Base-by-base conservation (phyloP, 1,284 basidiomycete species). In the Coniferiporia sulphurascens region DNA sequence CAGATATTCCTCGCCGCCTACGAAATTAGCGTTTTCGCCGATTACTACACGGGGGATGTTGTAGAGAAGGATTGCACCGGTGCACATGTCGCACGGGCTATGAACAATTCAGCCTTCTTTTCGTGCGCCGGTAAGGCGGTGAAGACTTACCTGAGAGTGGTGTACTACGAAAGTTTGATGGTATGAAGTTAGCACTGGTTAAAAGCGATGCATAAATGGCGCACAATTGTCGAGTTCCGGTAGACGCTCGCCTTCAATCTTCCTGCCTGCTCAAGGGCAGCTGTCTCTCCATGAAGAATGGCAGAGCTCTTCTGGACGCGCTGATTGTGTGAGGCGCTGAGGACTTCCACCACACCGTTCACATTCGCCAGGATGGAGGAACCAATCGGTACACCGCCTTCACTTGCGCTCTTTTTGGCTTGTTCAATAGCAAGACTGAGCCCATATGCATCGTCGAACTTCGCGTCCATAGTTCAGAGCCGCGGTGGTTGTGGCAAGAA, bases 1-100 rank as follows among this genome's bases (percentile, higher is more conserved):
- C 17, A 86, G 72, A 13, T 83, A 67, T 6, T 78, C 77, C 62
- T 85, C 83, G 0, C 73, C 76, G 8, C 81, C 81, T 2, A 73
- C 62, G 64, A 76, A 82, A 55, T 73, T 85, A 10, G 56, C 38
- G 62, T 83, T 82, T 66, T 85, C 84, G 6, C 82, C 83, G 49
- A 86, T 79, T 13, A 87, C 83, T 7, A 85, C 78, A 9, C 83
- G 76, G 4, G 79, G 81, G 32, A 85, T 83, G 55, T 77, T 78
- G 70, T 84, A 85, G 3, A 85, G 72, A 21, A 84, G 63, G 41
- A 83, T 80, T 1, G 84, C 80, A 10, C 83, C 84, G 1, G 81
- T 77, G 64, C 85, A 86, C 84, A 85, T 85, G 60, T 71, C 77
- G 62, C 85, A 85, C 1, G 84, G 85, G 58, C 80, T 83, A 53